These are phyloP conservation scores for Neurospora hispaniola DNA, from an alignment of 495 filamentous ascomycete species.

Conservation along the genomic window DNA sequence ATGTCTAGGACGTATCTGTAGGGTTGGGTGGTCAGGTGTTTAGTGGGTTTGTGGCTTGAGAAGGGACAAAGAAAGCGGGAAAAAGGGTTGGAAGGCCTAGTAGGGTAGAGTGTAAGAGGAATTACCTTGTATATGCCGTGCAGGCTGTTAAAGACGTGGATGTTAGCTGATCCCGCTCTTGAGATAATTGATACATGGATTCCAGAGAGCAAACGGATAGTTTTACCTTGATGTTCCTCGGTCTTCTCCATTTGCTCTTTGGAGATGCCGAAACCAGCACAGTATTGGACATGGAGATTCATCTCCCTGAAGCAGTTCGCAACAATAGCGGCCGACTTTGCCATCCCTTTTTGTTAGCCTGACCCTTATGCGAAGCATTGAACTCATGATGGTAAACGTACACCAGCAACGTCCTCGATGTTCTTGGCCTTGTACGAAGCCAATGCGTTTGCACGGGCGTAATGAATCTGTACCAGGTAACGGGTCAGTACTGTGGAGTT, in stretches of 20 bases:
- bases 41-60: background rate
- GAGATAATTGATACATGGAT: background rate
- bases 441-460: slow-evolving; percentile 72
- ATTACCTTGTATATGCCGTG: slow-evolving; percentile 54
- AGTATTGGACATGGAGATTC: slow-evolving; percentile 70
- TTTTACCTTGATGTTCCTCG: slow-evolving; percentile 59
- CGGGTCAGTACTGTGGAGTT: background rate
- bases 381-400: slow-evolving; percentile 16
- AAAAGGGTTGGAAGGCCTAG: background rate
- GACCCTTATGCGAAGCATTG: background rate
- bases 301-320: slow-evolving; percentile 69
- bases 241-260: slow-evolving; percentile 59
- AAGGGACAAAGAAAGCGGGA: background rate
- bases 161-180: background rate
- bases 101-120: background rate
- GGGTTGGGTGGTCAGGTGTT: background rate
- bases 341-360: background rate
- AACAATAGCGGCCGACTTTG: slow-evolving; percentile 61
- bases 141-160: slow-evolving; percentile 37
- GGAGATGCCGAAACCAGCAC: slow-evolving; percentile 66
- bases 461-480: slow-evolving; percentile 52
- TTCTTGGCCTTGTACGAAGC: slow-evolving; percentile 70
- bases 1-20: slow-evolving; percentile 76
- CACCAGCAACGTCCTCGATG: slow-evolving; percentile 60
- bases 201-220: background rate